phyloP scores from a whole-genome alignment of 2,329 filamentous ascomycete species.

The Colletotrichum trifolii region DNA sequence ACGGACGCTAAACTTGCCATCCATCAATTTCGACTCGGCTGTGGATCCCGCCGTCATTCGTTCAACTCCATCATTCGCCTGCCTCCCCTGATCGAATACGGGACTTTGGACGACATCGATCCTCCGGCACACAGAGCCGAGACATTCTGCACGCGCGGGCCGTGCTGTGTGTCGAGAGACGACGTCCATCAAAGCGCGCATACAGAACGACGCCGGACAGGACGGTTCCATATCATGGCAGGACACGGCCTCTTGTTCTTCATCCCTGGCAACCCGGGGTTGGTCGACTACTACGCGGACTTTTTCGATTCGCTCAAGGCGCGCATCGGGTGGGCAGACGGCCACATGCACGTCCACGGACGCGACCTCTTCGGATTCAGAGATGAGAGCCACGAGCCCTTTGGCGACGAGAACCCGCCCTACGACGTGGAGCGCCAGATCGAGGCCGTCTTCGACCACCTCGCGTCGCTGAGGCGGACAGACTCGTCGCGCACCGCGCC shows the following conservation, averaged over 20 bases:
- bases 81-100: too few relatives aligned
- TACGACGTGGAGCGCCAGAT: constrained; percentile 67
- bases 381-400: constrained; percentile 62
- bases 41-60: constrained; percentile 7
- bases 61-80: background rate
- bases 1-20: constrained; percentile 1
- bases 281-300: constrained; percentile 77
- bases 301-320: constrained; percentile 66
- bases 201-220: background rate
- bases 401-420: constrained; percentile 54
- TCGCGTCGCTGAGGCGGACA: constrained; percentile 46
- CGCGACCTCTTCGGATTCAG: constrained; percentile 69
- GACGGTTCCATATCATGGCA: constrained; percentile 8
- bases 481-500: constrained; percentile 41
- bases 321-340: constrained; percentile 36
- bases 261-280: constrained; percentile 80
- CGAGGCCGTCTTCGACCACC: constrained; percentile 51
- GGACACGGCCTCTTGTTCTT: constrained; percentile 71
- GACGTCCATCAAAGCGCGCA: constrained; percentile 13
- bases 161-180: constrained; percentile 26
- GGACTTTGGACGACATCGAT: constrained; percentile 24
- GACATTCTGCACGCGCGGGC: constrained; percentile 16
- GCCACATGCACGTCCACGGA: constrained; percentile 66
- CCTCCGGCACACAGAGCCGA: constrained; percentile 14
- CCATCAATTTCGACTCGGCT: constrained; percentile 6